These are phyloP conservation scores for Fistulinella cinereoalba DNA, from an alignment of 1,284 basidiomycete genomes.

Conservation along the genomic window DNA sequence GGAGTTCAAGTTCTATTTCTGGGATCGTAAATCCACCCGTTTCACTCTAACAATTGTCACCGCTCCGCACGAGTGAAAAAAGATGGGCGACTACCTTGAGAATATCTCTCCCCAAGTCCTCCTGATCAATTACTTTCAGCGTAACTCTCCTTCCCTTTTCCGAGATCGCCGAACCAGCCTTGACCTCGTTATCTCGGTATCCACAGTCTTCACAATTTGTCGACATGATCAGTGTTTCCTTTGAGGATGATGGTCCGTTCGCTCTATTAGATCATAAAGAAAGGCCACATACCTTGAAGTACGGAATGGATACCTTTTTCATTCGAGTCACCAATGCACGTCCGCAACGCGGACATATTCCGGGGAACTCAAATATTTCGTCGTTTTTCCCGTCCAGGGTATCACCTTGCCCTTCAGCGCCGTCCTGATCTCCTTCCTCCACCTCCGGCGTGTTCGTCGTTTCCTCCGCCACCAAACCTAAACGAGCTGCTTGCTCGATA, in stretches of 20 bases:
- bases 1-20: conserved; percentile 91
- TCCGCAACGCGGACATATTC: conserved; percentile 87
- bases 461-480: conserved; percentile 69
- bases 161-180: conserved; percentile 89
- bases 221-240: conserved; percentile 99
- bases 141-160: conserved; percentile 84
- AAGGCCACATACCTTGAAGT: conserved; percentile 77
- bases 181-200: conserved; percentile 97
- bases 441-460: conserved; percentile 27
- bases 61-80: not conserved
- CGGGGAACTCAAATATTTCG: conserved; percentile 89
- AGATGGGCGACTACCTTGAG: conserved; percentile 63
- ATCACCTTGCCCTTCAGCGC: conserved; percentile 25
- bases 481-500: conserved; percentile 76
- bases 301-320: conserved; percentile 97
- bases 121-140: conserved; percentile 88
- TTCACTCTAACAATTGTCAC: conserved; percentile 62
- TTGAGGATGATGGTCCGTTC: conserved; percentile 1
- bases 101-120: conserved; percentile 93
- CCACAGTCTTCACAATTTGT: conserved; percentile 95
- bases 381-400: conserved; percentile 52
- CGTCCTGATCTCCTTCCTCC: conserved; percentile 34
- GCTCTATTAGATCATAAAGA: not conserved
- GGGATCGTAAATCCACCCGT: conserved; percentile 90
- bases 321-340: conserved; percentile 84